Base-by-base conservation (phyloP, 768 basidiomycete species). In the Hygrophorus russula region DNA sequence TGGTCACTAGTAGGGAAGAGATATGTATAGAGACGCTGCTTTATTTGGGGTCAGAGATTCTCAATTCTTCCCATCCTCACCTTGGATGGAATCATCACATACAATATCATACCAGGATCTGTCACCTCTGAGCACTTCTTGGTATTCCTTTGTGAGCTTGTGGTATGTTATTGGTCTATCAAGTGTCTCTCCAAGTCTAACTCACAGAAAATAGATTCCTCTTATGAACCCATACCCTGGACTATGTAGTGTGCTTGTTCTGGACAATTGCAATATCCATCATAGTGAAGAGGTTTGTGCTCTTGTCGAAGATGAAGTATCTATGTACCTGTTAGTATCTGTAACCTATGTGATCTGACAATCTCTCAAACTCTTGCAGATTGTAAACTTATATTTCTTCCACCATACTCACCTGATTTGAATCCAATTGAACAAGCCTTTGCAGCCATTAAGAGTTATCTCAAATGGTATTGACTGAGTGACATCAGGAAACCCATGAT, bases 251-350 rank as follows among this genome's bases (percentile, higher is more conserved):
- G 56, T 67, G 9, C 51, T 67, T 13, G 53, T 69, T 1, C 49
- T 68, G 19, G 62, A 69, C 49, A 69, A 68, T 45, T 66, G 63
- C 27, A 40, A 50, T 4, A 69, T 68, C 17, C 66, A 69, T 39
- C 61, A 68, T 36, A 54, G 57, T 36, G 56, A 62, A 46, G 54
- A 2, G 38, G 41, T 24, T 24, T 24, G 38, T 39, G n/a, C n/a
- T 2, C 40, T 66, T 15, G 56, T 65, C 15, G 53, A 53, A 35
- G 59, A 41, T 30, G 53, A 57, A 44, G 57, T 54, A 24, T 1
- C 49, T 49, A 49, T 49, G 4, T 45, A 31, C 24, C 36, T 29
- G 13, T 12, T 44, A n/a, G n/a, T n/a, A n/a, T n/a, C n/a, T n/a
- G n/a, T n/a, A n/a, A n/a, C n/a, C n/a, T n/a, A 15, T 17, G 12